Evolutionary conservation across 352 stramenopile genomes (phyloP), one percentile per base, ranked within the genome.

Genomic region (Globisporangium spiculum): DNA sequence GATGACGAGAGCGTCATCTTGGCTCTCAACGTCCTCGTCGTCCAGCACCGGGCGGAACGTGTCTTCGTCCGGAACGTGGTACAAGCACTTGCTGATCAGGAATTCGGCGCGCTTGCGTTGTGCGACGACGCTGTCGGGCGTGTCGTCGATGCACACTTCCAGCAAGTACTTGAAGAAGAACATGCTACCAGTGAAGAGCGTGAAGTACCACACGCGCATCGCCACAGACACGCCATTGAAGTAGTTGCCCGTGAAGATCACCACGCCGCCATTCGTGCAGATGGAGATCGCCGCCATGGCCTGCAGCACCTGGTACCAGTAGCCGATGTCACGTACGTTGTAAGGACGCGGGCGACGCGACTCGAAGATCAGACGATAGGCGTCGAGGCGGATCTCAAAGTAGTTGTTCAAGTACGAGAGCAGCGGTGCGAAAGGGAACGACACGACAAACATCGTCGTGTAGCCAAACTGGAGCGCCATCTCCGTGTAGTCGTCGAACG

Each of bases 401-500:
- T 94, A 90, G 74, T 98, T 97, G 66, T 97, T 97, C 59, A 97
- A 69, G 67, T 96, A 94, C 58, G 93, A 96, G 24, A 98, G 83
- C 56, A 98, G 63, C 53, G 93, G 88, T 48, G 94, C 94, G 66
- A 98, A 84, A 3, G 96, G 96, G 75, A 98, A 98, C 32, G 94
- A 93, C 18, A 92, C 88, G 1, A 96, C 93, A 88, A 96, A 96
- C 79, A 96, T 92, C 20, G 79, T 93, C 36, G 86, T 94, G 71
- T 94, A 96, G 52, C 89, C 89, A 38, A 95, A 96, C 75, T 95
- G 86, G 63, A 96, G 80, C 4, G 91, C 85, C 83, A 96, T 96
- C 74, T 98, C 94, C 41, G 97, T 91, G 75, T 98, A 99, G 72
- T 98, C 92, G 65, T 96, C 90, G 68, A 97, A 97, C 27, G 89